These are phyloP conservation scores for Epicoccum nigrum DNA, from an alignment of 2,329 filamentous ascomycete genomes.

Conservation along the genomic window DNA sequence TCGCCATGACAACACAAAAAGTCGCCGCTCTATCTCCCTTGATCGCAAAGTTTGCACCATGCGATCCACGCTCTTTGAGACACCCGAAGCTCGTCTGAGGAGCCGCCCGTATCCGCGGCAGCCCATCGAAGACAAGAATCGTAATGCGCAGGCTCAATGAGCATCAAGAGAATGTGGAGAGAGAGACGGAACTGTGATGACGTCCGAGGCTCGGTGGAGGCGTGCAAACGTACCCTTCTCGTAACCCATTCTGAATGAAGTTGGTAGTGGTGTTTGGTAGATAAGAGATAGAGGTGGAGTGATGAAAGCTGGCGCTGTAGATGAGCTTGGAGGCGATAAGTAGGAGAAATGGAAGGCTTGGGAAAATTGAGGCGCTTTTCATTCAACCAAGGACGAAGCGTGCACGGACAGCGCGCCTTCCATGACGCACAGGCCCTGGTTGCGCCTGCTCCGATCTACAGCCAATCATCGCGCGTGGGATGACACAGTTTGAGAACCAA, in stretches of 20 bases:
- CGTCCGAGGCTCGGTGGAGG: slow-evolving; percentile 29
- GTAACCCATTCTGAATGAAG: slow-evolving; percentile 48
- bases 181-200: slow-evolving; percentile 32
- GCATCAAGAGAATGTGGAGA: slow-evolving; percentile 22
- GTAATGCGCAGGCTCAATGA: slow-evolving; percentile 36
- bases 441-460: slow-evolving; percentile 1
- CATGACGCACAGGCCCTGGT: slow-evolving; percentile 7
- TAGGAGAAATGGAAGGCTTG: slow-evolving; percentile 18
- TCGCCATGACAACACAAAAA: slow-evolving; percentile 14
- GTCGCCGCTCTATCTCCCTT: slow-evolving; percentile 24
- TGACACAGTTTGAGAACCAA: slow-evolving; percentile 5
- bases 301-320: slow-evolving; percentile 20
- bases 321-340: slow-evolving; percentile 16
- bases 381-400: slow-evolving; percentile 30
- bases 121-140: slow-evolving; percentile 9
- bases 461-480: slow-evolving; percentile 10
- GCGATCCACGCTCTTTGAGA: slow-evolving; percentile 21
- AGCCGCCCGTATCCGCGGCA: slow-evolving; percentile 4
- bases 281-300: slow-evolving; percentile 22
- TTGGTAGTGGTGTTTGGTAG: slow-evolving; percentile 24
- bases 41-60: slow-evolving; percentile 36
- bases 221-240: slow-evolving; percentile 45
- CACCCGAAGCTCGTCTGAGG: slow-evolving; percentile 5
- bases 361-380: slow-evolving; percentile 23
- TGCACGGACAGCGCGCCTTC: slow-evolving; percentile 12